Evolutionary conservation across 345 rosid genomes (phyloP).

Genomic region (Dovyalis caffra): DNA sequence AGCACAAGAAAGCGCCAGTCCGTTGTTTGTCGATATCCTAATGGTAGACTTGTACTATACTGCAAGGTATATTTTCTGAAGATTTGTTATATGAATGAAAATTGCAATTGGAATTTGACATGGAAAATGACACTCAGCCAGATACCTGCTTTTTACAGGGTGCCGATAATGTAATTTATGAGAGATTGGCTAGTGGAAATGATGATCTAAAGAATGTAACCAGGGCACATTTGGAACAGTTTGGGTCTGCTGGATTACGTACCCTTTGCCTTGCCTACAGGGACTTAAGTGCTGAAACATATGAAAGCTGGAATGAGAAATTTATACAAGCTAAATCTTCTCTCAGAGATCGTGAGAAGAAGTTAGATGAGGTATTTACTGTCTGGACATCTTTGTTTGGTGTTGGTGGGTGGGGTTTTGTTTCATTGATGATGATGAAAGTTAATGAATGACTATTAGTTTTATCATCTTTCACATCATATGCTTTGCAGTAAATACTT

Average conservation of each 20-base stretch:
- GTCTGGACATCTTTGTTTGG: neutral
- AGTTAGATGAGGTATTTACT: conserved; percentile 86
- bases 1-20: conserved; percentile 99
- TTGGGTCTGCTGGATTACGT: conserved; percentile 95
- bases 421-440: neutral
- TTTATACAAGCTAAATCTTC: conserved; percentile 97
- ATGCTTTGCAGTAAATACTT: neutral
- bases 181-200: conserved; percentile 75
- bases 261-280: conserved; percentile 96
- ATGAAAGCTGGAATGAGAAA: conserved; percentile 96
- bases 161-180: conserved; percentile 94
- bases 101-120: conserved; percentile 5
- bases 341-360: conserved; percentile 91
- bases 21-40: conserved; percentile 93
- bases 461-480: neutral
- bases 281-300: conserved; percentile 67
- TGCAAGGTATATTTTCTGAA: conserved; percentile 65
- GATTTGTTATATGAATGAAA: conserved; percentile 13
- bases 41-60: conserved; percentile 94
- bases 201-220: conserved; percentile 70
- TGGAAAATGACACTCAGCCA: conserved; percentile 33
- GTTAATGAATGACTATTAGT: neutral
- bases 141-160: conserved; percentile 59
- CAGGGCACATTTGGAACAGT: conserved; percentile 86
- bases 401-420: neutral